These are phyloP conservation scores for Sphenostylis stenocarpa DNA, from an alignment of 306 rosid species.

Conservation along the genomic window DNA sequence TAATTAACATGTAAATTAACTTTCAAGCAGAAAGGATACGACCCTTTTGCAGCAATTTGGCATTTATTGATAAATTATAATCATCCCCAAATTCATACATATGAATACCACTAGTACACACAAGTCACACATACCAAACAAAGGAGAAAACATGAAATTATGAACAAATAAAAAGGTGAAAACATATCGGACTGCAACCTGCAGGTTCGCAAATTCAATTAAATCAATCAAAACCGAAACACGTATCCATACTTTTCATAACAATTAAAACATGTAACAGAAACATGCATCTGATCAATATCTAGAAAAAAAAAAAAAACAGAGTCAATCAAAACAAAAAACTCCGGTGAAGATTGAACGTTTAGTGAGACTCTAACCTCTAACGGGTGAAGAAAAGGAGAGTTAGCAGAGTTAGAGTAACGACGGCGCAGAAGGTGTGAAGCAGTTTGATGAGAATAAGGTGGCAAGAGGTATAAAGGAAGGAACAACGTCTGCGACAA, in stretches of 20 bases:
- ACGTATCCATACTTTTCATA: neutral
- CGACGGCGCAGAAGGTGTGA: neutral
- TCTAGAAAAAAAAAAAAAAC: neutral
- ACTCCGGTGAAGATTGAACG: neutral
- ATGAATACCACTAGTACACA: neutral
- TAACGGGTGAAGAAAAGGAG: neutral
- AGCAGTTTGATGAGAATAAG: neutral
- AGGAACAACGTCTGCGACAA: neutral
- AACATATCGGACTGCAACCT: neutral
- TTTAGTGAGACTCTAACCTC: conserved; percentile 11
- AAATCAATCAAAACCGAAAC: conserved; percentile 13
- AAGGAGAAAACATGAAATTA: neutral
- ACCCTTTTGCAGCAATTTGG: neutral
- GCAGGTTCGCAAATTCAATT: neutral
- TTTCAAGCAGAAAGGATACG: neutral
- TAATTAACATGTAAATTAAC: neutral
- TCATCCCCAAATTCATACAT: neutral
- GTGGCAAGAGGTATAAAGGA: neutral
- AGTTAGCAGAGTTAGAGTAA: neutral
- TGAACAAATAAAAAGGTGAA: neutral
- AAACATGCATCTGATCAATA: conserved; percentile 18
- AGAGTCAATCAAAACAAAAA: neutral
- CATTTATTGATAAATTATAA: neutral
- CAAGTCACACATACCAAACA: neutral
- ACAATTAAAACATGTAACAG: conserved; percentile 7